Evolutionary conservation across 345 rosid species (phyloP).

Genomic region (Psidium friedrichsthalianum): DNA sequence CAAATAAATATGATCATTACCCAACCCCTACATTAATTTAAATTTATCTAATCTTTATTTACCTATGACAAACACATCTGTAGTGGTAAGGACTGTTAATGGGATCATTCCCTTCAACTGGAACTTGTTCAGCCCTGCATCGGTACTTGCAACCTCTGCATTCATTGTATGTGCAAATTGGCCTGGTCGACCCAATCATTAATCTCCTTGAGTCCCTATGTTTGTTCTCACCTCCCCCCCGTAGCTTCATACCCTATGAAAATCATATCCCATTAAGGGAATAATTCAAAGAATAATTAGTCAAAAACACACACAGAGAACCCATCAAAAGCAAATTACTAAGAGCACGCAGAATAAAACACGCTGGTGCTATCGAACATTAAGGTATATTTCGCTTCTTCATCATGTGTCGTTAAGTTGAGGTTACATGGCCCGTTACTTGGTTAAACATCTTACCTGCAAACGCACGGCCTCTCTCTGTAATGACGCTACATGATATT

Average conservation of each 20-base stretch:
- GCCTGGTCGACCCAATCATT: slow-evolving; percentile 91
- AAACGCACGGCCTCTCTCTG: background rate
- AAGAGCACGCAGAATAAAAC: background rate
- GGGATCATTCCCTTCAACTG: slow-evolving; percentile 91
- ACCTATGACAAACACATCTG: slow-evolving; percentile 83
- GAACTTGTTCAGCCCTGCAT: slow-evolving; percentile 95
- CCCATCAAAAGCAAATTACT: background rate
- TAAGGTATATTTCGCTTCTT: background rate
- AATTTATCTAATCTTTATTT: background rate
- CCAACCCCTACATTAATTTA: background rate
- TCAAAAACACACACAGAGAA: background rate
- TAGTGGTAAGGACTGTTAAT: slow-evolving; percentile 82
- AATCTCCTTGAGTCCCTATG: slow-evolving; percentile 34
- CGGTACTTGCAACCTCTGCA: slow-evolving; percentile 92
- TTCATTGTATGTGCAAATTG: slow-evolving; percentile 83
- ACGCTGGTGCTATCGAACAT: background rate
- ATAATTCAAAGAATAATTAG: background rate
- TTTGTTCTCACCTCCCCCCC: slow-evolving; percentile 10
- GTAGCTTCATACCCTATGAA: slow-evolving; percentile 4
- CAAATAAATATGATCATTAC: background rate
- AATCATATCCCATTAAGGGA: background rate
- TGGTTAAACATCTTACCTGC: background rate
- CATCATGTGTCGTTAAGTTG: background rate
- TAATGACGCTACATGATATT: background rate
- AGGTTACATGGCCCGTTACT: background rate